These are phyloP conservation scores for Tricladium varicosporioides DNA, from an alignment of 2,329 filamentous ascomycete species.

Conservation along the genomic window DNA sequence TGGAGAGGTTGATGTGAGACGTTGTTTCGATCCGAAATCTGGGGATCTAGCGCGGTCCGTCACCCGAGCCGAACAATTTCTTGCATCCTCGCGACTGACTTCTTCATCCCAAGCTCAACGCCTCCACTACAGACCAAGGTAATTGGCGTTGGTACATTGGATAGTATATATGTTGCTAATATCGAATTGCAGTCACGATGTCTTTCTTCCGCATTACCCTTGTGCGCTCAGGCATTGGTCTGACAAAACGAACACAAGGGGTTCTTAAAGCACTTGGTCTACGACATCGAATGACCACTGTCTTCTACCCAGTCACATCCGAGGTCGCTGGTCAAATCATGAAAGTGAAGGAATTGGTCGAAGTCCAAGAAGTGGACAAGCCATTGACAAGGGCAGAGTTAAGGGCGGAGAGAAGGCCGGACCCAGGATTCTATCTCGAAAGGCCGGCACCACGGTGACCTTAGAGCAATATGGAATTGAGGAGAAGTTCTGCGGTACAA, in stretches of 20 bases:
- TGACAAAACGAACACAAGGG: conserved; percentile 61
- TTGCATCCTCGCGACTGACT: conserved; percentile 5
- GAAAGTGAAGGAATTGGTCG: conserved; percentile 71
- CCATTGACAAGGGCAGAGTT: conserved; percentile 59
- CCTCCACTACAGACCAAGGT: conserved; percentile 13
- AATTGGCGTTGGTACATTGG: background rate
- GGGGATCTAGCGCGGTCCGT: conserved; percentile 14
- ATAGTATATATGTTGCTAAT: background rate
- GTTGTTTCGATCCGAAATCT: conserved; percentile 9
- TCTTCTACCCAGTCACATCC: conserved; percentile 68
- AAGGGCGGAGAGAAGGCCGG: conserved; percentile 59
- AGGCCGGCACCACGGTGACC: conserved; percentile 33
- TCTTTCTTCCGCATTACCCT: conserved; percentile 72
- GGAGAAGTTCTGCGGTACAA: no score
- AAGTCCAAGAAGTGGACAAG: conserved; percentile 64
- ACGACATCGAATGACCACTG: conserved; percentile 68
- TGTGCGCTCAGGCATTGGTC: conserved; percentile 69
- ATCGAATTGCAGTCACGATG: conserved; percentile 40
- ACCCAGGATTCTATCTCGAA: conserved; percentile 68
- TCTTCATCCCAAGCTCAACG: background rate
- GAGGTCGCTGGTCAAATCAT: conserved; percentile 72
- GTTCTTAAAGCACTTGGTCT: conserved; percentile 70
- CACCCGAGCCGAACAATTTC: conserved; percentile 8
- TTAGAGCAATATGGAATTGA: background rate
- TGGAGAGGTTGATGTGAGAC: conserved; percentile 6